These are phyloP conservation scores for Melaleuca quinquenervia DNA, from an alignment of 345 rosid genomes.

Conservation along the genomic window DNA sequence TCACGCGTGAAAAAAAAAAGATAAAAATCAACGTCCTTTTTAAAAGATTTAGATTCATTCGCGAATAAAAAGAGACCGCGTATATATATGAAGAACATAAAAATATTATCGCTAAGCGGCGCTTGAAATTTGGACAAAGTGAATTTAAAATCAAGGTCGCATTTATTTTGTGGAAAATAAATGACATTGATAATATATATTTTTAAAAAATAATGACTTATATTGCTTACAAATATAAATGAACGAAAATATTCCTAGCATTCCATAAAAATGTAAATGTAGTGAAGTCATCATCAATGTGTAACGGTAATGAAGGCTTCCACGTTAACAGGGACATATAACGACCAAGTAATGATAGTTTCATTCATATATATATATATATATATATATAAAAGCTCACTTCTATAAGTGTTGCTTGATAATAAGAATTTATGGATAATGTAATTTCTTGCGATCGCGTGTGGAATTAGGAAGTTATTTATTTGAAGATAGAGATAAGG, in stretches of 20 bases:
- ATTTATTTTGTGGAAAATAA: accelerated
- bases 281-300: too few relatives aligned
- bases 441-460: neutral
- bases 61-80: accelerated
- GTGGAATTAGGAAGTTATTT: neutral
- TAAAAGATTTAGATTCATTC: neutral
- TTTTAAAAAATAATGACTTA: too few relatives aligned
- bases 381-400: neutral
- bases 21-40: neutral
- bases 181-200: neutral
- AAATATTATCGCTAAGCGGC: accelerated
- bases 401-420: neutral
- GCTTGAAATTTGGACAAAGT: accelerated
- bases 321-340: neutral
- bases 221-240: too few relatives aligned
- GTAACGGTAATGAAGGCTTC: neutral
- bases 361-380: too few relatives aligned
- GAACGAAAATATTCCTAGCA: too few relatives aligned
- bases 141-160: accelerated
- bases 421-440: neutral
- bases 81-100: accelerated
- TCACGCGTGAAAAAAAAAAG: too few relatives aligned
- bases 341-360: neutral
- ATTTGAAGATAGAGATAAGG: too few relatives aligned
- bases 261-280: too few relatives aligned